Evolutionary conservation across 345 rosid species (phyloP).

Genomic region (Lepidium sativum): DNA sequence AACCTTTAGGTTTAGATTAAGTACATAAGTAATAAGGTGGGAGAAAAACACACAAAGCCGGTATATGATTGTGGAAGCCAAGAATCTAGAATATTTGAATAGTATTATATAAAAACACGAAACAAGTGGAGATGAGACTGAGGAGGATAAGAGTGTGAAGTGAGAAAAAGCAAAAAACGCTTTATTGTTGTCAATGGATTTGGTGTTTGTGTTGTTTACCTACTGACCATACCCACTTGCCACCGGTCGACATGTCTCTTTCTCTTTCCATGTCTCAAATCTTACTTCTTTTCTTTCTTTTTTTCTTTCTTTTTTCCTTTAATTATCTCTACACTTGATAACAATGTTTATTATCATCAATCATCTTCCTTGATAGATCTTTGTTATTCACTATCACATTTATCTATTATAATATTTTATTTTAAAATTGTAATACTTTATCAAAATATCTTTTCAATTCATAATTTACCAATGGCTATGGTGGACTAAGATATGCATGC

Average conservation of each 20-base stretch:
- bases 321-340: background rate
- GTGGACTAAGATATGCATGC: background rate
- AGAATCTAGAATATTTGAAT: constrained; percentile 2
- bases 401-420: background rate
- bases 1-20: background rate
- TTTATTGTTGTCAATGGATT: constrained; percentile 6
- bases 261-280: too few relatives aligned
- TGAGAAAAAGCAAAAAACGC: constrained; percentile 4
- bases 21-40: background rate
- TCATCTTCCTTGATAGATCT: constrained; percentile 7
- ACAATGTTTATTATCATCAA: background rate
- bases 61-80: constrained; percentile 1
- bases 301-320: background rate
- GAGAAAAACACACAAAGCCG: background rate
- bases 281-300: constrained; percentile 1
- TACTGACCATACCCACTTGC: constrained; percentile 5
- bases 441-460: background rate
- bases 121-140: constrained; percentile 12
- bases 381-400: background rate
- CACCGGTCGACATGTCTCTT: constrained; percentile 18
- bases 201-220: constrained; percentile 18
- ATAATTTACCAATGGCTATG: background rate
- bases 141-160: constrained; percentile 18
- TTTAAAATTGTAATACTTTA: background rate
- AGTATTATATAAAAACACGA: background rate